Evolutionary conservation across 1,284 basidiomycete species (phyloP).

Genomic region (Microbotryum silenes-acaulis): DNA sequence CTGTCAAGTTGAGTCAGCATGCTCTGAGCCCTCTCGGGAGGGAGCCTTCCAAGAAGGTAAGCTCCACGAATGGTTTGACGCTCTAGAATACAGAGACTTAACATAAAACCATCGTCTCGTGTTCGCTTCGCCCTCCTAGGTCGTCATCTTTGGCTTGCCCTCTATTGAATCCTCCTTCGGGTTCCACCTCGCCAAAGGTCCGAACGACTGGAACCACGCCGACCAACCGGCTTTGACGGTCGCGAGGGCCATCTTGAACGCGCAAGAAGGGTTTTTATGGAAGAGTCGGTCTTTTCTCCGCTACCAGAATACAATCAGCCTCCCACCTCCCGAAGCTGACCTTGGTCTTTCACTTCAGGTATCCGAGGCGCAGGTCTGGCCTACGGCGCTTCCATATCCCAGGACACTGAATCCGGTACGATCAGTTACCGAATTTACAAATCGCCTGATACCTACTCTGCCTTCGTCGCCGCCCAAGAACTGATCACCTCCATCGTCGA

Average conservation of each 20-base stretch:
- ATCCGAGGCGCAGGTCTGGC: constrained; percentile 89
- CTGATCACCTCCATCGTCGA: constrained; percentile 40
- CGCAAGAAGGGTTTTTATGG: constrained; percentile 50
- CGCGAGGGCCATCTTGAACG: constrained; percentile 82
- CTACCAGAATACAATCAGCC: constrained; percentile 48
- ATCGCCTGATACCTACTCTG: constrained; percentile 81
- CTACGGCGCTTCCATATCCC: constrained; percentile 75
- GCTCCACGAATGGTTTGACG: constrained; percentile 2
- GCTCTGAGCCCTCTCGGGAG: constrained; percentile 69
- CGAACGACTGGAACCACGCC: constrained; percentile 49
- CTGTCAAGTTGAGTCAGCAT: constrained; percentile 60
- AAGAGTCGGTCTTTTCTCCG: constrained; percentile 71
- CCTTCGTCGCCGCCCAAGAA: constrained; percentile 66
- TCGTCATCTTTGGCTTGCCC: constrained; percentile 75
- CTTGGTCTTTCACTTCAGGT: constrained; percentile 1
- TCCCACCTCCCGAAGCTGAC: constrained; percentile 44
- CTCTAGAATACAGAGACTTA: too few relatives aligned
- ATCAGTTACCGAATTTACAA: constrained; percentile 61
- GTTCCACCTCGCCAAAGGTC: constrained; percentile 66
- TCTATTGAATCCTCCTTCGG: constrained; percentile 92
- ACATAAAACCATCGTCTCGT: too few relatives aligned
- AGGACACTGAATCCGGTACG: constrained; percentile 74
- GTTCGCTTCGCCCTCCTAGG: constrained; percentile 45
- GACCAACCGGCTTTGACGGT: constrained; percentile 78
- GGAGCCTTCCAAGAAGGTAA: constrained; percentile 63